Evolutionary conservation across 345 rosid species (phyloP), one percentile per base, ranked within the genome.

Genomic region (Acer yangbiense): DNA sequence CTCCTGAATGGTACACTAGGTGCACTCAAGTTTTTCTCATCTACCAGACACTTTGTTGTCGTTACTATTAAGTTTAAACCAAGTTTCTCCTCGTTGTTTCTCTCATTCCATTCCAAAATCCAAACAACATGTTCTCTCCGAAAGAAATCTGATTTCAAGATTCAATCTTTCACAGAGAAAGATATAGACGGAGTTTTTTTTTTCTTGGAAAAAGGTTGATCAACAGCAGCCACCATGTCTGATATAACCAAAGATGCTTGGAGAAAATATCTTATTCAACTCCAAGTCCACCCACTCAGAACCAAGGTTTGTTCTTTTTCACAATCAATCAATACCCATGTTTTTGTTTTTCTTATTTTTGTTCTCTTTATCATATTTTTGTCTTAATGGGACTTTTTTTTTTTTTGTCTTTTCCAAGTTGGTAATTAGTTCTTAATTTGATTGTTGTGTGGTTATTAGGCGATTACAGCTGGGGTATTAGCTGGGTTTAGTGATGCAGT

Each of bases 201-300:
- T 20, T 57, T 1, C 10, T 57, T 57, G 39, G 25, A 21, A 35
- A 35, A 35, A 4, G 23, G n/a, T 54, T 50, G 70, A 74, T 83
- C 71, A 2, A 16, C 2, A 29, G 12, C 18, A 44, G 29, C 61
- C 58, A 73, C 52, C 83, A 94, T 95, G 99, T 88, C 93, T 27
- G 97, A 92, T 73, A 70, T 82, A 4, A 91, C 86, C 71, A 88
- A 91, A 81, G 94, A 89, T n/a, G 95, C 96, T 39, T 95, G 98
- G 97, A 82, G 93, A 80, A 92, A 91, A 61, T 92, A 95, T 81
- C 82, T 95, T 69, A 90, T 91, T 66, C 99, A 93, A 88, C 97
- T 93, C 66, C 95, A 92, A 83, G 86, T 83, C 9, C 89, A 88
- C 81, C 98, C 97, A 82, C 90, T 92, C 46, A 79, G 95, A 82